Base-by-base conservation (phyloP, 345 rosid genomes). In the Citrus sp. region DNA sequence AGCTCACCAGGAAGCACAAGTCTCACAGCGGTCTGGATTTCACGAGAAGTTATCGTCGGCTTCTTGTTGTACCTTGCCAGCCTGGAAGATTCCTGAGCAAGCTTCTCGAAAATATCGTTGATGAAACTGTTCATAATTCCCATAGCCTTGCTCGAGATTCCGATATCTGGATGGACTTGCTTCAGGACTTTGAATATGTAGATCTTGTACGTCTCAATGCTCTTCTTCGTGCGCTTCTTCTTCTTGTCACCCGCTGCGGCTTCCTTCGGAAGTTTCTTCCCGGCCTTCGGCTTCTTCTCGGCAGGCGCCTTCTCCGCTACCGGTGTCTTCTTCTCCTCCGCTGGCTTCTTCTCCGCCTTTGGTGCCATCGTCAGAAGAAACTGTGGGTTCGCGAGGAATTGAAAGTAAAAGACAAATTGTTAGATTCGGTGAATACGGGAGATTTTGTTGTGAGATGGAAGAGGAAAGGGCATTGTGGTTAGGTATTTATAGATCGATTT, bases 1-100 rank as follows among this genome's bases (percentile, higher is more conserved):
- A 92, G 85, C 72, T 92, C 97, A 24, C 92, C 94, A 3, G 91
- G 93, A 4, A 90, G 85, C 2, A 92, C 97, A 19, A 92, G 88
- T 19, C 93, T 84, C 27, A 92, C 94, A 2, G 93, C 97, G 0
- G 94, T 92, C 86, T 92, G 94, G 67, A 92, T 90, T 82, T 92
- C 94, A 70, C 94, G 78, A 5, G 94, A 90, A 2, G 93, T 92
- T 16, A 92, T 92, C 25, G 92, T 92, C 0, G 94, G 96, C 66
- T 92, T 92, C 90, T 93, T 93, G 82, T 93, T 93, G 80, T 92
- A 92, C 84, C 96, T 88, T 0, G 98, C 98, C 2, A 93, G 89
- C 18, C 87, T 87, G 0, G 98, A 92, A 6, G 96, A 69, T 25
- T 92, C 96, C 84, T 88, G 88, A 3, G 92, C 90, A 19, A 91